Evolutionary conservation across 2,329 filamentous ascomycete species (phyloP).

Genomic region (Ascocoryne sarcoides): DNA sequence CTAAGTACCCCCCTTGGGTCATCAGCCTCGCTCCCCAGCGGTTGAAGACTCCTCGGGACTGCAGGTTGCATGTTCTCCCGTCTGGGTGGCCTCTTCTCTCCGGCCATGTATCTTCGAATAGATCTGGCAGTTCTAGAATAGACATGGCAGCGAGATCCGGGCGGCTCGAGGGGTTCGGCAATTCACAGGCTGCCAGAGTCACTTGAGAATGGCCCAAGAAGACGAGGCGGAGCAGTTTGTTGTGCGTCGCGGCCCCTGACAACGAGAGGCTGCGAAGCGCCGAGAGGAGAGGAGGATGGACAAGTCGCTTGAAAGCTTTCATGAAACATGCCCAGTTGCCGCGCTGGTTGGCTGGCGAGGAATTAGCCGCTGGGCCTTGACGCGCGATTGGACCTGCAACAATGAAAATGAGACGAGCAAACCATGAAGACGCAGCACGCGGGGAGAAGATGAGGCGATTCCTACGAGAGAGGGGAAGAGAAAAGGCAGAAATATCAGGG

Average conservation of each 20-base stretch:
- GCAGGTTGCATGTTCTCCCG: constrained; percentile 5
- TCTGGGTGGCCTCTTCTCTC: constrained; percentile 12
- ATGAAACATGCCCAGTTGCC: not conserved
- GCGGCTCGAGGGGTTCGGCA: constrained; percentile 17
- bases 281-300: constrained; percentile 4
- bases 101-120: constrained; percentile 27
- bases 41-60: constrained; percentile 1
- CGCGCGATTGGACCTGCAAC: not conserved
- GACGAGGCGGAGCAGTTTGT: constrained; percentile 22
- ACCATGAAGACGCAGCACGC: not conserved
- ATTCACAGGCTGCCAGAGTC: constrained; percentile 13
- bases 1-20: constrained; percentile 11
- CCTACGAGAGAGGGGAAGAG: not conserved
- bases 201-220: constrained; percentile 10
- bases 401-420: not conserved
- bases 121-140: constrained; percentile 13
- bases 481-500: not conserved
- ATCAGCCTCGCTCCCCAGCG: constrained; percentile 10
- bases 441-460: not conserved
- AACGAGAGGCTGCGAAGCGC: constrained; percentile 23
- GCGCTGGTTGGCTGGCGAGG: not conserved
- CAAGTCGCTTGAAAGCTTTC: constrained; percentile 3
- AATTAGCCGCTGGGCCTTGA: not conserved
- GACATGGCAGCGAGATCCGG: constrained; percentile 9
- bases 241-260: constrained; percentile 5